Conservation (phyloP, 2,329 filamentous ascomycete species). For the Fusarium decemcellulare region DNA sequence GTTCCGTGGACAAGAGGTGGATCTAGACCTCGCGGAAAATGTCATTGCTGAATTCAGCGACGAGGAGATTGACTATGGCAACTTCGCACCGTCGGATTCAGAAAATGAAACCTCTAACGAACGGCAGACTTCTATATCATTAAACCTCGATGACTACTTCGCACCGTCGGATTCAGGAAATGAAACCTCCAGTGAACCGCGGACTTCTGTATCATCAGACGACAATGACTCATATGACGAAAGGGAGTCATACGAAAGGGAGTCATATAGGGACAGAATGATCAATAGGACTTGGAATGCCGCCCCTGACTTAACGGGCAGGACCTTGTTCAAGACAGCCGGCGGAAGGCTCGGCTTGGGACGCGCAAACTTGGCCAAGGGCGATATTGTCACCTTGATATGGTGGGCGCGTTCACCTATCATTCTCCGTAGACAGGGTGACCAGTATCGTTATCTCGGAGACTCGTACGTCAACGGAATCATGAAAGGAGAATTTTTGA, state of each 20-base stretch:
- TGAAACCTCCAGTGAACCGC: too few relatives aligned
- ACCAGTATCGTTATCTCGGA: constrained; percentile 24
- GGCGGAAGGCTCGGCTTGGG: constrained; percentile 32
- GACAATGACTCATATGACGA: not conserved
- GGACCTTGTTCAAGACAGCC: constrained; percentile 39
- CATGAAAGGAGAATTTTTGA: constrained; percentile 38
- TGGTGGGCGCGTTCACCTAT: constrained; percentile 27
- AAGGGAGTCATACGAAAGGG: too few relatives aligned
- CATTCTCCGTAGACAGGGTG: constrained; percentile 12
- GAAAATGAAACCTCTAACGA: too few relatives aligned
- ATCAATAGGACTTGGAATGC: not conserved
- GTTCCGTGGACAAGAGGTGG: not conserved
- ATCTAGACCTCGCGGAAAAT: not conserved
- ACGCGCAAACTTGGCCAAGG: constrained; percentile 12
- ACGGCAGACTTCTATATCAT: not conserved
- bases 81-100: not conserved
- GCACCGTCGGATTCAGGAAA: not conserved
- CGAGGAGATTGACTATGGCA: too few relatives aligned
- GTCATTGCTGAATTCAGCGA: not conserved
- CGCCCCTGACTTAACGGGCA: not conserved
- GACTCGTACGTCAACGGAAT: constrained; percentile 40
- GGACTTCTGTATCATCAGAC: not conserved
- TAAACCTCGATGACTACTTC: not conserved
- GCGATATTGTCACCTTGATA: constrained; percentile 30
- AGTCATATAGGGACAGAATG: not conserved